Conservation (phyloP, 352 stramenopile species). For the Pythium volutum region DNA sequence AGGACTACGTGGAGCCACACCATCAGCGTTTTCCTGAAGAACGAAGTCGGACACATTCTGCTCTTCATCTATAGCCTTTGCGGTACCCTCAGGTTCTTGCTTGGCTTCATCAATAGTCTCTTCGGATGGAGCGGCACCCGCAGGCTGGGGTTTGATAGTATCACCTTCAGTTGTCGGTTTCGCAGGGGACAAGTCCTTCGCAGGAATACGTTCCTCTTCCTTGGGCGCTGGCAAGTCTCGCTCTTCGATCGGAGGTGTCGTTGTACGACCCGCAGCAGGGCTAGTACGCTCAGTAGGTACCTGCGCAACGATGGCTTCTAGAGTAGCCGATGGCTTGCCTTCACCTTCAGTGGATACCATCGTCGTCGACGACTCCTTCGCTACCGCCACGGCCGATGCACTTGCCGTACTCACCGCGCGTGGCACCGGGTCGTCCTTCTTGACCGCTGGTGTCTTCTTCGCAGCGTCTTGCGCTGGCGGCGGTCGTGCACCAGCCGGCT, state of each 20-base stretch:
- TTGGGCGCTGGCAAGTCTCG: neutral
- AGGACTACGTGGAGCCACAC: neutral
- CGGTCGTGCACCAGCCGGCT: neutral
- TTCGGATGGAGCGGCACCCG: no score
- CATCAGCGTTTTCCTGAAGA: neutral
- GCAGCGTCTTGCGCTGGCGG: neutral
- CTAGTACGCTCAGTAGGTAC: neutral
- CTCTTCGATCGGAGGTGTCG: neutral
- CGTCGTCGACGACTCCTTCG: neutral
- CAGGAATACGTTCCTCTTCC: neutral
- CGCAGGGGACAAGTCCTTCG: neutral
- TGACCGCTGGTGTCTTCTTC: neutral
- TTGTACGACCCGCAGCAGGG: neutral
- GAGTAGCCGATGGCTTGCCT: neutral
- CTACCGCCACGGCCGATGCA: neutral
- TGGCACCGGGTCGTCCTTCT: neutral
- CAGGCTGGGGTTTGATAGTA: neutral
- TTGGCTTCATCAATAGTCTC: neutral
- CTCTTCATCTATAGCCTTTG: neutral
- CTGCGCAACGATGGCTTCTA: neutral
- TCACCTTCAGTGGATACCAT: neutral
- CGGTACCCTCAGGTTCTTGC: neutral
- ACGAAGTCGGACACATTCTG: neutral
- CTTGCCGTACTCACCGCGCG: neutral
- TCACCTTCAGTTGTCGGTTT: neutral